A percentile compares a stretch with the other conserved stretches of the same genome.
phyloP scores from a whole-genome alignment of 768 basidiomycete species.

The Scleroderma bovista region DNA sequence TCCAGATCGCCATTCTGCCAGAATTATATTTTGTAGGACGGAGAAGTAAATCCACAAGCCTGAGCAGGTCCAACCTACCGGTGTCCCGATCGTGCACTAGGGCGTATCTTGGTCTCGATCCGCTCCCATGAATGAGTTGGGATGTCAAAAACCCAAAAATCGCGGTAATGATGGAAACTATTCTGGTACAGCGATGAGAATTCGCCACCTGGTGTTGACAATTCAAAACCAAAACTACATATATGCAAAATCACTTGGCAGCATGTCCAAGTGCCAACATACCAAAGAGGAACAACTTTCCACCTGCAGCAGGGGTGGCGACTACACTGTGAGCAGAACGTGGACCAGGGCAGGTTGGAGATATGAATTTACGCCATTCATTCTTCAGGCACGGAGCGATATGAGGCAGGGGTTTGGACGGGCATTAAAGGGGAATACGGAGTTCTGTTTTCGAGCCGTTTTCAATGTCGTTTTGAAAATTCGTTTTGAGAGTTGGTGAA shows the following conservation, averaged over 20 bases:
- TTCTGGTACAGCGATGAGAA: constrained; percentile 82
- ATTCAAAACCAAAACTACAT: too few species aligned
- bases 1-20: constrained; percentile 84
- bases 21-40: neutral
- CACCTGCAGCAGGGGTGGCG: constrained; percentile 69
- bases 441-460: too few species aligned
- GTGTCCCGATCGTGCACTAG: constrained; percentile 79
- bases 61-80: constrained; percentile 40
- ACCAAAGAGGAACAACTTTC: constrained; percentile 84
- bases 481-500: too few species aligned
- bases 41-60: neutral
- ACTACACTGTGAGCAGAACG: constrained; percentile 83
- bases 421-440: too few species aligned
- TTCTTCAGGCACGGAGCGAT: constrained; percentile 37
- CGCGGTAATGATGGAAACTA: constrained; percentile 82
- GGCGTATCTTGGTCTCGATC: constrained; percentile 79
- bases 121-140: constrained; percentile 77
- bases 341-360: constrained; percentile 81
- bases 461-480: too few species aligned
- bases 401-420: neutral
- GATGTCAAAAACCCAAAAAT: constrained; percentile 87
- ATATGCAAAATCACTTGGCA: too few species aligned
- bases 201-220: constrained; percentile 56
- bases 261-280: neutral
- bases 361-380: constrained; percentile 86